Percentiles rank a stretch among this genome's conserved stretches.
These are phyloP conservation scores for Lophiotrema nucula DNA, from an alignment of 495 filamentous ascomycete species.

Conservation along the genomic window DNA sequence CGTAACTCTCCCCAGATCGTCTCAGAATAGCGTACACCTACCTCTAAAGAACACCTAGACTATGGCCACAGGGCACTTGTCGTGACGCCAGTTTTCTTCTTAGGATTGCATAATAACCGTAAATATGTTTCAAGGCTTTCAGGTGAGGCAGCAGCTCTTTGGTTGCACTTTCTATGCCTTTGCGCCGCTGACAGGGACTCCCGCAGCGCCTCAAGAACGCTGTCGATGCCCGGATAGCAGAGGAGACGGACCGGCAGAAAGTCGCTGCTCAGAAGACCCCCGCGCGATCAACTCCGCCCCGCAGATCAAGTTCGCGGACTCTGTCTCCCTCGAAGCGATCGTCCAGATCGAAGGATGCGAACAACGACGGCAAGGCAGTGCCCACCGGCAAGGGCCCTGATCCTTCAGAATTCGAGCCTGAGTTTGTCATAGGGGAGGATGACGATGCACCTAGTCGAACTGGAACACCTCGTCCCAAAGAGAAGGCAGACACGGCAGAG, in stretches of 20 bases:
- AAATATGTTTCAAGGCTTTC: conserved; percentile 33
- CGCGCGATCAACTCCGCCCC: conserved; percentile 49
- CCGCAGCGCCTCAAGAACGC: conserved; percentile 76
- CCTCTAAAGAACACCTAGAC: background rate
- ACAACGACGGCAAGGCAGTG: conserved; percentile 50
- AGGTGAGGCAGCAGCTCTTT: conserved; percentile 11
- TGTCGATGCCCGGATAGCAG: conserved; percentile 80
- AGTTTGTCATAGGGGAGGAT: conserved; percentile 80
- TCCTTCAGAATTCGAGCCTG: conserved; percentile 78
- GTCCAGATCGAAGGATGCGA: conserved; percentile 46
- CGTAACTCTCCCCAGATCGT: conserved; percentile 5
- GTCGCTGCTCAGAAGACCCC: conserved; percentile 49
- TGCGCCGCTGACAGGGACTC: conserved; percentile 12
- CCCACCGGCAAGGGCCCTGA: conserved; percentile 61
- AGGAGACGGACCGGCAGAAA: conserved; percentile 80
- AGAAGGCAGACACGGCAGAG: conserved; percentile 19
- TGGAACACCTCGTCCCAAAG: conserved; percentile 49
- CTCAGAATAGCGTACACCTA: conserved; percentile 3
- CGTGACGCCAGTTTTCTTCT: background rate
- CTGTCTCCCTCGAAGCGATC: conserved; percentile 55
- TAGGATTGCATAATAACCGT: background rate
- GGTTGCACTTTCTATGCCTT: background rate
- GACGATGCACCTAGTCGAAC: conserved; percentile 55
- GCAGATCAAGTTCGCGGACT: conserved; percentile 51
- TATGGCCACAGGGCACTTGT: background rate